Conservation (phyloP, 2,329 filamentous ascomycete species). For the Beauveria scarabaeidicola region DNA sequence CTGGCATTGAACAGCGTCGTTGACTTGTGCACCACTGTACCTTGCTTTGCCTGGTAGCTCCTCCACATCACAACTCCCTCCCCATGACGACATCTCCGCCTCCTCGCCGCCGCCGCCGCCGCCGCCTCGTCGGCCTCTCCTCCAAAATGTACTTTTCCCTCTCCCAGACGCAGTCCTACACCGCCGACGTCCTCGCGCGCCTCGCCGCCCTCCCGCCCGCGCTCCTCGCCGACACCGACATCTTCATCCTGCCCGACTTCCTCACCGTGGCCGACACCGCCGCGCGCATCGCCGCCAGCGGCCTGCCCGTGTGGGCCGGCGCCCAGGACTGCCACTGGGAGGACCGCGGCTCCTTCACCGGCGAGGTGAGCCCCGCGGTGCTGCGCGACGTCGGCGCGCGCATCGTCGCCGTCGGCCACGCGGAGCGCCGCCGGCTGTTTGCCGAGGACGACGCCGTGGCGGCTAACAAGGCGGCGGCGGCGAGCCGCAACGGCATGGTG, state of each 20-base stretch:
- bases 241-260: slow-evolving; percentile 75
- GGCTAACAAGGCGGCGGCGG: slow-evolving; percentile 61
- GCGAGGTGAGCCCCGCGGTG: slow-evolving; percentile 63
- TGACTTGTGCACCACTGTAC: too few relatives aligned
- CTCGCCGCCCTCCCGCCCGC: slow-evolving; percentile 33
- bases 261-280: slow-evolving; percentile 52
- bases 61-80: background rate
- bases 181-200: slow-evolving; percentile 38
- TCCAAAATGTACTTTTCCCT: slow-evolving; percentile 77
- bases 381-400: slow-evolving; percentile 59
- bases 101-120: slow-evolving; percentile 37
- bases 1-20: too few relatives aligned
- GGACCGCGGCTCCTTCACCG: slow-evolving; percentile 65
- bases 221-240: slow-evolving; percentile 46
- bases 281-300: slow-evolving; percentile 34
- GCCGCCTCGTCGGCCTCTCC: slow-evolving; percentile 63
- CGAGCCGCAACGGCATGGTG: slow-evolving; percentile 59
- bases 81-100: slow-evolving; percentile 20
- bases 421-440: slow-evolving; percentile 65
- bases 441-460: slow-evolving; percentile 64
- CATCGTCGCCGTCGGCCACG: slow-evolving; percentile 74
- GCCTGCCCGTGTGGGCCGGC: slow-evolving; percentile 46
- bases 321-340: slow-evolving; percentile 71
- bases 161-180: slow-evolving; percentile 49
- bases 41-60: background rate